Percentiles rank a stretch among this genome's conserved stretches.
Conservation (phyloP, 257 asterid species). For the Solanum chiquidenum region DNA sequence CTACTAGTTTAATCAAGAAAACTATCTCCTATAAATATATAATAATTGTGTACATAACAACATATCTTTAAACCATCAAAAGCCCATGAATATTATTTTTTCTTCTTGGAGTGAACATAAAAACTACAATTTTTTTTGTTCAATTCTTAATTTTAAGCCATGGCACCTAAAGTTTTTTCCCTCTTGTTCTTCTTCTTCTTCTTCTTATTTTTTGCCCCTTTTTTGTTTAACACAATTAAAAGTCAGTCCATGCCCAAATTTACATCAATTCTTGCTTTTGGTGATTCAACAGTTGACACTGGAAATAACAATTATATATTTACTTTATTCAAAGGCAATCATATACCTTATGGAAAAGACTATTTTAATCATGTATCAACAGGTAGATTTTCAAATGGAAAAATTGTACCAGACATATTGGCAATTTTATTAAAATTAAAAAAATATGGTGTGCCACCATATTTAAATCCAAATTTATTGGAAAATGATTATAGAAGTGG, state of each 20-base stretch:
- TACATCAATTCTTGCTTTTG: neutral
- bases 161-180: neutral
- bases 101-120: neutral
- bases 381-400: slow-evolving; percentile 1
- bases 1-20: neutral
- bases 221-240: neutral
- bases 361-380: neutral
- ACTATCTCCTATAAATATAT: neutral
- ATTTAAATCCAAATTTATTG: neutral
- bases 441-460: neutral
- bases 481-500: neutral
- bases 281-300: slow-evolving; percentile 1
- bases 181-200: neutral
- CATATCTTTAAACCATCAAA: neutral
- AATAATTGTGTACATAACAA: neutral
- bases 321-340: neutral
- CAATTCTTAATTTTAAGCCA: neutral
- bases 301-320: neutral
- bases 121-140: neutral
- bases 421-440: neutral
- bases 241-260: neutral
- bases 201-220: neutral
- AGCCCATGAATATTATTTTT: neutral
- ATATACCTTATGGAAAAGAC: neutral
- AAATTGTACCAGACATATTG: neutral